Evolutionary conservation across 2,329 filamentous ascomycete species (phyloP).

Genomic region (Fusarium napiforme): DNA sequence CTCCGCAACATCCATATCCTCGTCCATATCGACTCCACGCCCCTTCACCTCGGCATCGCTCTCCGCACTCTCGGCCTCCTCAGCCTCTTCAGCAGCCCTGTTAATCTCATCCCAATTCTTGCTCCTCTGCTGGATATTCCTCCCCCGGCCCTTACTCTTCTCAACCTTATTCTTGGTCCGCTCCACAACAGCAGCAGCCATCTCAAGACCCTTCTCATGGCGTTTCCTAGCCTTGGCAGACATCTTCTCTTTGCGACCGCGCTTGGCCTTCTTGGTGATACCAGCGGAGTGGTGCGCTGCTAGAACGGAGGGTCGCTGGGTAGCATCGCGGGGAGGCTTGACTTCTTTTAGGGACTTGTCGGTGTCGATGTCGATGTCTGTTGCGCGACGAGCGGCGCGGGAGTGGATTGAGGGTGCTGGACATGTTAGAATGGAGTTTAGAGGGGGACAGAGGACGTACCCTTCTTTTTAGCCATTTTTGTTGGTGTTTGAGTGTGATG

Average conservation of each 20-base stretch:
- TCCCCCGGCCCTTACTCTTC: conserved; percentile 63
- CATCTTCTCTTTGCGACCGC: conserved; percentile 63
- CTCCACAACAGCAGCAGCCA: conserved; percentile 69
- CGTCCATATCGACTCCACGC: conserved; percentile 49
- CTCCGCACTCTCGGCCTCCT: neutral
- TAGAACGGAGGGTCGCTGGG: conserved; percentile 71
- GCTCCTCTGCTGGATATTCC: conserved; percentile 59
- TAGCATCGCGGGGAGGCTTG: conserved; percentile 54
- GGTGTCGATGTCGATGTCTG: conserved; percentile 74
- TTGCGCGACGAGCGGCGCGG: conserved; percentile 77
- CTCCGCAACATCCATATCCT: conserved; percentile 48
- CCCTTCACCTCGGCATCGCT: conserved; percentile 31
- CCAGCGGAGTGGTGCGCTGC: conserved; percentile 74
- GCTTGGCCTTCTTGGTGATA: conserved; percentile 73
- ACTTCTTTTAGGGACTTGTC: conserved; percentile 77
- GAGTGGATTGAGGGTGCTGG: conserved; percentile 75
- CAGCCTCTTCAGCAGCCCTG: conserved; percentile 45
- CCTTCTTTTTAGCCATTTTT: conserved; percentile 49
- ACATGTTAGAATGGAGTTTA: conserved; percentile 9
- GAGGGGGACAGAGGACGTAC: conserved; percentile 12
- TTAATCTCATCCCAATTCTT: conserved; percentile 71
- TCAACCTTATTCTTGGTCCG: conserved; percentile 66
- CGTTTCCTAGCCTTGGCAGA: conserved; percentile 66
- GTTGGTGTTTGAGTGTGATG: conserved; percentile 24
- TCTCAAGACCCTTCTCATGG: conserved; percentile 67